Conservation (phyloP, 2,329 filamentous ascomycete genomes). For the Huntiella savannae region DNA sequence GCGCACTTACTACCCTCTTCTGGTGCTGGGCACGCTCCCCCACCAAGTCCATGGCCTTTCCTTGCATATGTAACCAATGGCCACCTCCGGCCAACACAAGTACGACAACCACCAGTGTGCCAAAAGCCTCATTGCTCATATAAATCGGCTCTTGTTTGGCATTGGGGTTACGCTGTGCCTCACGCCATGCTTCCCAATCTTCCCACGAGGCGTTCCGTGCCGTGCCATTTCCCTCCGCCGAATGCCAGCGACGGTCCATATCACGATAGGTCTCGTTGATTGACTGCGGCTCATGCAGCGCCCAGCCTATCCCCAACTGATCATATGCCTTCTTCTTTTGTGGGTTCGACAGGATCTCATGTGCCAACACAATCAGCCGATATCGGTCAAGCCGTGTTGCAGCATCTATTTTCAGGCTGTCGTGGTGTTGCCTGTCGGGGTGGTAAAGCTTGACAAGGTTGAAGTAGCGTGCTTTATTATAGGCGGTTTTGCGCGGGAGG, state of each 20-base stretch:
- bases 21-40: conserved; percentile 49
- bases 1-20: conserved; percentile 31
- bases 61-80: conserved; percentile 51
- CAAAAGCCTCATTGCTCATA: conserved; percentile 65
- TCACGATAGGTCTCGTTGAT: conserved; percentile 21
- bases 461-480: conserved; percentile 72
- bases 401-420: neutral
- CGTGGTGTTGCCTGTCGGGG: conserved; percentile 43
- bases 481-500: conserved; percentile 33
- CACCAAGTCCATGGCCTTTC: conserved; percentile 40
- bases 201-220: conserved; percentile 84
- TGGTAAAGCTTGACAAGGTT: conserved; percentile 92
- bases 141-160: conserved; percentile 35
- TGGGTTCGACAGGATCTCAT: conserved; percentile 72
- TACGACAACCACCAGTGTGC: conserved; percentile 49
- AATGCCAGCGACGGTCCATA: conserved; percentile 30
- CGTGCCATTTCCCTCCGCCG: conserved; percentile 23
- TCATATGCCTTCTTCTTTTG: conserved; percentile 68
- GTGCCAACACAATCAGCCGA: conserved; percentile 68
- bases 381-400: conserved; percentile 63
- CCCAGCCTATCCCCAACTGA: conserved; percentile 64
- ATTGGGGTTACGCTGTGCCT: conserved; percentile 20
- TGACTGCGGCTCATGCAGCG: conserved; percentile 31
- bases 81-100: conserved; percentile 46
- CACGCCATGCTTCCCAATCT: conserved; percentile 77